Evolutionary conservation across 2,329 filamentous ascomycete genomes (phyloP), one percentile per base, ranked within the genome.

Genomic region (Nothophaeocryptopus gaeumannii): DNA sequence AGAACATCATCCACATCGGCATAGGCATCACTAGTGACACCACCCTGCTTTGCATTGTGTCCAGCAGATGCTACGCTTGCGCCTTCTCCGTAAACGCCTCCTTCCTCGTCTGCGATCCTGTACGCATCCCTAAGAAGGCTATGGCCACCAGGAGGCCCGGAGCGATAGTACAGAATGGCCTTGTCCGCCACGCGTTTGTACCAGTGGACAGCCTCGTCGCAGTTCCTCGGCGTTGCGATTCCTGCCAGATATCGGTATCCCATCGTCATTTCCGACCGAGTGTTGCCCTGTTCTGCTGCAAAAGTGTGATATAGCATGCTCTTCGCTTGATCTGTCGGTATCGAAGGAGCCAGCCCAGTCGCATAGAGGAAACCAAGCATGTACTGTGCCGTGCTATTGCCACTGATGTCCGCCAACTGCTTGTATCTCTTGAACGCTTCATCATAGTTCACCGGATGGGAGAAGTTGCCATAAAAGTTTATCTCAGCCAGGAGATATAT

Each of bases 291-390:
- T 58, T 90, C 78, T 0, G 93, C 93, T 0, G 93, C 92, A 67
- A 97, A 93, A 0, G 89, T 95, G 69, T 99, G 92, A 70, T 96
- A 97, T 35, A 97, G 76, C 62, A 97, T 77, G 3, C 93, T 89
- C 70, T 89, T 91, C 9, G 91, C 91, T 71, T 97, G 93, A 63
- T 99, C 88, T 37, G 82, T 81, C 65, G 88, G 81, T 5, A 96
- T 88, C 1, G 84, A 85, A 30, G 83, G 83, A 12, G 89, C 91
- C 50, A 99, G 78, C 0, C 93, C 93, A 0, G 93, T 99, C 32
- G 91, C 91, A 71, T 99, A 92, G 80, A 96, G 93, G 61, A 99
- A 83, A 0, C 89, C 93, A 39, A 97, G 68, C 92, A 99, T 96
- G 70, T 95, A 86, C 68, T 97, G 89, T 1, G 93, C 93, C 10